These are phyloP conservation scores for Peniophora sp. DNA, from an alignment of 1,284 basidiomycete species.

Conservation along the genomic window DNA sequence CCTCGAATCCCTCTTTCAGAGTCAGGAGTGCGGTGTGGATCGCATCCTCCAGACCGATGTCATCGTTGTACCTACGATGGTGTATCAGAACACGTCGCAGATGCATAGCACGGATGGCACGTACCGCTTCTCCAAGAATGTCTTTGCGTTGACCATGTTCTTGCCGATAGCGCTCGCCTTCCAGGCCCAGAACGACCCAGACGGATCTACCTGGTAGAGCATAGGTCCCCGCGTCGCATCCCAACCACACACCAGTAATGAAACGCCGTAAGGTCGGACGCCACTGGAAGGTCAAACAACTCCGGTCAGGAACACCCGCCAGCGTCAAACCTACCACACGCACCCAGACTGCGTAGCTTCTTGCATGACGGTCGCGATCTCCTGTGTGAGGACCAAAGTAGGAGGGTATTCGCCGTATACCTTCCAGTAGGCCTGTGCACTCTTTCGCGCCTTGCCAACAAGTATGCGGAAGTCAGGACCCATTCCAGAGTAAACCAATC, in stretches of 20 bases:
- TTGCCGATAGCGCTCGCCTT: slow-evolving; percentile 99
- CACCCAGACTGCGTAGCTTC: slow-evolving; percentile 98
- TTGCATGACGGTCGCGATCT: slow-evolving; percentile 98
- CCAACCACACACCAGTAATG: slow-evolving; percentile 94
- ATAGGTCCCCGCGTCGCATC: slow-evolving; percentile 87
- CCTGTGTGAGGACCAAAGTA: slow-evolving; percentile 92
- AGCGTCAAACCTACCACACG: slow-evolving; percentile 20
- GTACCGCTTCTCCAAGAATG: slow-evolving; percentile 95
- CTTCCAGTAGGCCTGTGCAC: slow-evolving; percentile 99
- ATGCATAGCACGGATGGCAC: slow-evolving; percentile 22
- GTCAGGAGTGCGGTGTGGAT: slow-evolving; percentile 99
- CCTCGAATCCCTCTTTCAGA: slow-evolving; percentile 98
- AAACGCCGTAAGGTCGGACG: slow-evolving; percentile 97
- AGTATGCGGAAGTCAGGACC: slow-evolving; percentile 97
- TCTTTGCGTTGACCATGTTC: slow-evolving; percentile 99
- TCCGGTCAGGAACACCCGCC: slow-evolving; percentile 13
- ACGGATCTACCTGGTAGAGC: slow-evolving; percentile 98
- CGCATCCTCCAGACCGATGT: slow-evolving; percentile 97
- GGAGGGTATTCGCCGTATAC: slow-evolving; percentile 99
- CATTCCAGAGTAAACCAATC: slow-evolving; percentile 99
- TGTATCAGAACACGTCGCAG: slow-evolving; percentile 8
- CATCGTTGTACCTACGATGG: slow-evolving; percentile 91
- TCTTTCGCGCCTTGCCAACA: slow-evolving; percentile 91
- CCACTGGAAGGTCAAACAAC: slow-evolving; percentile 62
- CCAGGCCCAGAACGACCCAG: slow-evolving; percentile 99